These are phyloP conservation scores for Pseudogymnoascus sp. DNA, from an alignment of 2,329 filamentous ascomycete genomes.

Conservation along the genomic window DNA sequence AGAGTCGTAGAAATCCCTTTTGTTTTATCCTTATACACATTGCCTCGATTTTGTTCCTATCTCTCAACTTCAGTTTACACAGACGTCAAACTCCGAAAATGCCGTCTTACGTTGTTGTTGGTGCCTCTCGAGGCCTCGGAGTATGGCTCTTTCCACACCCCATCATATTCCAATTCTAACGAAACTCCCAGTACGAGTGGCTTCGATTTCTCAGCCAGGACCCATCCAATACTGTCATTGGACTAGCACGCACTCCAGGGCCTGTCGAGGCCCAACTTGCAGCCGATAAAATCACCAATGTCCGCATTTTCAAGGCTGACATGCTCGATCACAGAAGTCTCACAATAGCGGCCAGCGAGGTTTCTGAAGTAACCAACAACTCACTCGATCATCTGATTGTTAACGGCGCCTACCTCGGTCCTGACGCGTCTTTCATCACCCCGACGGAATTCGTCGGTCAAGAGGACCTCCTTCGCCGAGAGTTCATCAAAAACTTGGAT, in stretches of 20 bases:
- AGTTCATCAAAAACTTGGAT: constrained; percentile 33
- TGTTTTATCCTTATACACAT: not conserved
- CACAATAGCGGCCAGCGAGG: constrained; percentile 5
- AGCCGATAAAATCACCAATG: constrained; percentile 15
- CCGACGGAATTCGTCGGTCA: constrained; percentile 20
- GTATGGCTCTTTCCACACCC: not conserved
- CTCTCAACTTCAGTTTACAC: not conserved
- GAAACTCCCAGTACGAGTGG: constrained; percentile 41
- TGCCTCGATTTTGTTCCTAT: not conserved
- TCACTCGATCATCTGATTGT: constrained; percentile 24
- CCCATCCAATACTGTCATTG: constrained; percentile 40
- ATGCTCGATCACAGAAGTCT: constrained; percentile 8
- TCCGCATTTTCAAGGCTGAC: constrained; percentile 1
- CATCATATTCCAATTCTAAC: not conserved
- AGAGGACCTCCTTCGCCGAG: constrained; percentile 29
- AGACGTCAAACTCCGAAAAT: not conserved
- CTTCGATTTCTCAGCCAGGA: constrained; percentile 41
- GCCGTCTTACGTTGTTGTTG: constrained; percentile 12
- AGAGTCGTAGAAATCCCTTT: not conserved
- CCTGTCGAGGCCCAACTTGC: constrained; percentile 39
- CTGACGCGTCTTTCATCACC: constrained; percentile 16
- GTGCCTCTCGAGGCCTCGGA: not conserved
- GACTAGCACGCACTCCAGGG: constrained; percentile 43
- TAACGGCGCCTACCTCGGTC: constrained; percentile 28
- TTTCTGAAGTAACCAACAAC: constrained; percentile 24